Evolutionary conservation across 176 grass and related monocot genomes (phyloP).

Genomic region (Echinochloa phyllopogon): DNA sequence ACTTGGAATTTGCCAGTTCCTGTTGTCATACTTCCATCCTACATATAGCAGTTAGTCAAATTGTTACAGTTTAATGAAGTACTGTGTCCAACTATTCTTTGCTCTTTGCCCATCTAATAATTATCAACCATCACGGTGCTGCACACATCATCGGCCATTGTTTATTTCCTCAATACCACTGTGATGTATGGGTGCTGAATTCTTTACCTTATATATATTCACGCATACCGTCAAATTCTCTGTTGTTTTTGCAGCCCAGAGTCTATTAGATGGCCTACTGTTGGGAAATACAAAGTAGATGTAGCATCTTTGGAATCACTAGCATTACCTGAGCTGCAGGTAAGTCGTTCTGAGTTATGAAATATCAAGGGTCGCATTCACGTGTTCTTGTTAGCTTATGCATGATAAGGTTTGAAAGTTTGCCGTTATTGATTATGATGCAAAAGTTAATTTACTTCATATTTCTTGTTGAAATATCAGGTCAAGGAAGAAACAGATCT

Average conservation of each 20-base stretch:
- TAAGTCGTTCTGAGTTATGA: conserved; percentile 40
- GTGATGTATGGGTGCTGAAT: background rate
- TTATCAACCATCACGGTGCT: background rate
- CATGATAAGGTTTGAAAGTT: background rate
- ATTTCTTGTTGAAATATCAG: conserved; percentile 60
- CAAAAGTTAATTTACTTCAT: background rate
- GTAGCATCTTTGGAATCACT: conserved; percentile 79
- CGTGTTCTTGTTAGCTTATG: background rate
- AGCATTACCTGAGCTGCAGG: conserved; percentile 84
- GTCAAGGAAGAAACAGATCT: conserved; percentile 79
- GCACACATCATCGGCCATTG: background rate
- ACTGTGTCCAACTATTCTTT: background rate
- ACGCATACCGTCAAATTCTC: background rate
- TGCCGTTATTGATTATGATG: background rate
- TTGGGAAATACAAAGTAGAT: conserved; percentile 95
- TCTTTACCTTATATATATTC: background rate
- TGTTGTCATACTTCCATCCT: background rate
- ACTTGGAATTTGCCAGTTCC: background rate
- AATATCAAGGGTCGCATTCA: background rate
- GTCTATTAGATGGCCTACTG: conserved; percentile 80
- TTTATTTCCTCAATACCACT: background rate
- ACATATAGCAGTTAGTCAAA: background rate
- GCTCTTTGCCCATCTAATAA: conserved; percentile 5
- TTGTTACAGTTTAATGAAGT: background rate
- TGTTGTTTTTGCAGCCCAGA: conserved; percentile 61